A percentile compares a stretch with the other conserved stretches of the same genome.
phyloP scores from a whole-genome alignment of 148 eudicot species.

The Camellia lanceoleosa region DNA sequence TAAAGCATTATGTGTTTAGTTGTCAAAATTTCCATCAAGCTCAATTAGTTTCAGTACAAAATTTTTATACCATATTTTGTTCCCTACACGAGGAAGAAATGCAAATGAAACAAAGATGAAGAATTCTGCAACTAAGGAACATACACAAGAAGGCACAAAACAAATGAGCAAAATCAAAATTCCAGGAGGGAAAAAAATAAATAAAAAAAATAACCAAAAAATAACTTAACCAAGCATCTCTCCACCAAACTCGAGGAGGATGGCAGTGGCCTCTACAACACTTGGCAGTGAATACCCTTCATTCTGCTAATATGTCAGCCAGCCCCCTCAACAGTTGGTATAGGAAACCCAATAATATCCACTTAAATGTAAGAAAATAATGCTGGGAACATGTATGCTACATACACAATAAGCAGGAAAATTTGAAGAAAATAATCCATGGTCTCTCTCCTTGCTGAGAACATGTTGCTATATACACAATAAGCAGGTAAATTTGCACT shows the following conservation, averaged over 20 bases:
- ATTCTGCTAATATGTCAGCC: neutral
- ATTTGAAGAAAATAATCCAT: no score
- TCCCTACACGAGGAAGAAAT: neutral
- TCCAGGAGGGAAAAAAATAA: no score
- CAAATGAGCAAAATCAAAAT: neutral
- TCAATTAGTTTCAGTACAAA: neutral
- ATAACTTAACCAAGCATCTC: neutral
- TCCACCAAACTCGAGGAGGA: neutral
- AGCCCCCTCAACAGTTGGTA: no score
- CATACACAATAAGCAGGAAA: no score
- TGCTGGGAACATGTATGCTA: no score
- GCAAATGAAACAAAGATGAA: neutral
- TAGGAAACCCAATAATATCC: no score
- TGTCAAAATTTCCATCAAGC: neutral
- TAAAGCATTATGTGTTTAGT: neutral
- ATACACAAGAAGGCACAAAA: neutral
- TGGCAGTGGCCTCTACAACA: neutral
- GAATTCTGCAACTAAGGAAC: neutral
- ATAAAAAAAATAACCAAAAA: neutral
- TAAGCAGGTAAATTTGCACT: no score
- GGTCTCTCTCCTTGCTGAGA: no score
- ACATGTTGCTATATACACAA: no score
- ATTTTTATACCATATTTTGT: neutral
- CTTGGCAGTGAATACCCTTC: neutral
- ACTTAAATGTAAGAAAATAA: no score